Evolutionary conservation across 805 yeast species (phyloP), one percentile per base, ranked within the genome.

Genomic region (Kodamaea hsintzibuensis): DNA sequence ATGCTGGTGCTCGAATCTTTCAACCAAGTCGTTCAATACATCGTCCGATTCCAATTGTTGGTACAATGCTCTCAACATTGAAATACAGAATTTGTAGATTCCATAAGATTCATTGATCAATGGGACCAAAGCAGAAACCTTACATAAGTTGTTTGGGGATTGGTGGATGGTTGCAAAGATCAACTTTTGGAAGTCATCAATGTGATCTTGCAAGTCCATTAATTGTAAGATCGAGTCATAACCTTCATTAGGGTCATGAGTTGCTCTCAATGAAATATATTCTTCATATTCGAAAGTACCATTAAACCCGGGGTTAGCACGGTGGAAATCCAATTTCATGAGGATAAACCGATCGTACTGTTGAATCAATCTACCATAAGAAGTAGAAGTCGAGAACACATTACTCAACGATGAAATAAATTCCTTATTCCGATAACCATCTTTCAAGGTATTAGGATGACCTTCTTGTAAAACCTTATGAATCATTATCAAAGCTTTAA

Each of bases 381-480:
- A 80, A 50, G 71, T 73, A 8, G 67, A 71, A 33, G 65, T 55
- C 12, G 80, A 74, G 51, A 77, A 74, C 7, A 82, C 77, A 42
- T 91, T 78, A 1, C 85, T 86, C 53, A 95, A 76, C 14, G 91
- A 82, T 52, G 85, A 82, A 47, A 93, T 77, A 86, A 96, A 93
- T 50, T 84, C 88, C 49, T 84, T 75, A 66, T 91, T 90, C 57
- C 83, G 78, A 63, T 84, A 88, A 1, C 91, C 98, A 62, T 91
- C 97, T 50, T 82, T 78, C 62, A 93, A 73, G 5, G 90, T 85
- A 25, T 89, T 81, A 12, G 91, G 91, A 68, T 93, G 98, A n/a
- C 99, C 99, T 70, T 93, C 99, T 68, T 95, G 98, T n/a, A 93
- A 73, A 5, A 95, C 93, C 64, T 93, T 92, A 64, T 93, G 98